Percentiles rank a stretch among this genome's conserved stretches.
These are phyloP conservation scores for Ilyonectria sp. DNA, from an alignment of 2,329 filamentous ascomycete species.

Conservation along the genomic window DNA sequence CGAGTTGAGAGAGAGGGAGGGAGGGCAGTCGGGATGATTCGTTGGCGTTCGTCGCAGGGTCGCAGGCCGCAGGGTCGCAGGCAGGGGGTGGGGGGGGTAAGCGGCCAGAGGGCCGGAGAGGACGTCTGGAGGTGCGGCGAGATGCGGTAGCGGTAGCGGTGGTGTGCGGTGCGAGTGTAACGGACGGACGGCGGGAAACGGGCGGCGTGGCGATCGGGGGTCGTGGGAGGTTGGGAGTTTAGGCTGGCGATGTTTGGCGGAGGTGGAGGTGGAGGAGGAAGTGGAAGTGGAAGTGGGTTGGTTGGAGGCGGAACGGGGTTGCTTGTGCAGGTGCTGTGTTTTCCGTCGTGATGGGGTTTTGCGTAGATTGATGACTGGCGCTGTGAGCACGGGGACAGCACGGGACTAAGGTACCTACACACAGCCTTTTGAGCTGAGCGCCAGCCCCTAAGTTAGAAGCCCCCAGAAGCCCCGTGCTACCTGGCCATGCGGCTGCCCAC, in stretches of 20 bases:
- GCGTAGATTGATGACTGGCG: slow-evolving; percentile 25
- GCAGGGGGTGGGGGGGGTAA: slow-evolving; percentile 15
- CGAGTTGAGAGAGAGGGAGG: slow-evolving; percentile 22
- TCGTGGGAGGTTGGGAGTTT: background rate
- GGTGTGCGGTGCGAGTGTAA: background rate
- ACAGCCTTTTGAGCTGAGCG: background rate
- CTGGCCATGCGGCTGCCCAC: background rate
- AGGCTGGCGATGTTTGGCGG: slow-evolving; percentile 1
- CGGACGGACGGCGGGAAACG: background rate
- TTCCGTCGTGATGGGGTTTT: slow-evolving; percentile 27
- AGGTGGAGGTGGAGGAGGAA: background rate
- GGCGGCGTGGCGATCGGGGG: slow-evolving; percentile 5
- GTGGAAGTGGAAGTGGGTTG: background rate
- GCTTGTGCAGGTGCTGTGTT: slow-evolving; percentile 12
- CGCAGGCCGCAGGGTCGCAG: slow-evolving; percentile 10
- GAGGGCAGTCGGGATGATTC: slow-evolving; percentile 32
- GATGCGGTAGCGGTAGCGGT: background rate
- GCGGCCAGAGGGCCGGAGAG: background rate
- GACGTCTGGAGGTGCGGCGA: background rate
- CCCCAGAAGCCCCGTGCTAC: slow-evolving; percentile 2
- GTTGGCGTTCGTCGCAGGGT: slow-evolving; percentile 28
- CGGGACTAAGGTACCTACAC: background rate
- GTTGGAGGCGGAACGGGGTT: background rate
- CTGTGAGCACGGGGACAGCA: background rate
- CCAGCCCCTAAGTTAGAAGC: background rate